Evolutionary conservation across 768 basidiomycete species (phyloP).

Genomic region (Boletales sp.): DNA sequence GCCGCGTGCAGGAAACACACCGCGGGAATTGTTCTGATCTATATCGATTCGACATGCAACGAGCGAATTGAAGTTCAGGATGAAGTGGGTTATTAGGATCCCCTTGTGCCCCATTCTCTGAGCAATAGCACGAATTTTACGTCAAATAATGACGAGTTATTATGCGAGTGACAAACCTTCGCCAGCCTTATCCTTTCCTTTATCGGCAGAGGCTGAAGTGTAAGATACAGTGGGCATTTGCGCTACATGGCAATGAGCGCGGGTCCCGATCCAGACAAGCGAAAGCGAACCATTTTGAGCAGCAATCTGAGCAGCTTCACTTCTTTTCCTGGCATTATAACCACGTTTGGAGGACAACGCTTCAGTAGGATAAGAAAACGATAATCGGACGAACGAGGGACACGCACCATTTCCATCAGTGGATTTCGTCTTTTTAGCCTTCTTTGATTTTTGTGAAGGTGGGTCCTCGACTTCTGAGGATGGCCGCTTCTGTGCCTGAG

Average conservation of each 20-base stretch:
- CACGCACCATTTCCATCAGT: slow-evolving; percentile 32
- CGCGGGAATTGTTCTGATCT: slow-evolving; percentile 69
- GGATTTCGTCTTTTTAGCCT: slow-evolving; percentile 38
- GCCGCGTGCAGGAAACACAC: slow-evolving; percentile 80
- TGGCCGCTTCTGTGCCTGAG: slow-evolving; percentile 34
- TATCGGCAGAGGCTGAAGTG: slow-evolving; percentile 33
- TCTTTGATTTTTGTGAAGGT: slow-evolving; percentile 45
- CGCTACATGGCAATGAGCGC: slow-evolving; percentile 30
- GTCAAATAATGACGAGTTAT: slow-evolving; percentile 2
- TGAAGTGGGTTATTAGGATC: slow-evolving; percentile 35
- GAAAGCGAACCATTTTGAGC: slow-evolving; percentile 55
- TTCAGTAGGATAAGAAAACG: slow-evolving; percentile 17
- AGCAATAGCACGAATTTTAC: slow-evolving; percentile 29
- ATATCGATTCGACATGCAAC: slow-evolving; percentile 84
- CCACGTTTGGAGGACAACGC: slow-evolving; percentile 54
- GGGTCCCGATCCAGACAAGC: slow-evolving; percentile 8
- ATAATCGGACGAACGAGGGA: slow-evolving; percentile 1
- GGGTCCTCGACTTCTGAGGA: slow-evolving; percentile 39
- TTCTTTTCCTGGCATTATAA: slow-evolving; percentile 70
- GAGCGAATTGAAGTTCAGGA: slow-evolving; percentile 71
- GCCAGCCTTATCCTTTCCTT: slow-evolving; percentile 44
- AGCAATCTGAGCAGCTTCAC: slow-evolving; percentile 61
- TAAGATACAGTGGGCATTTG: slow-evolving; percentile 47
- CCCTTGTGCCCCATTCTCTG: slow-evolving; percentile 27
- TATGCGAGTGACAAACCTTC: slow-evolving; percentile 31